These are phyloP conservation scores for Pholiota microspora DNA, from an alignment of 768 basidiomycete species.

Conservation along the genomic window DNA sequence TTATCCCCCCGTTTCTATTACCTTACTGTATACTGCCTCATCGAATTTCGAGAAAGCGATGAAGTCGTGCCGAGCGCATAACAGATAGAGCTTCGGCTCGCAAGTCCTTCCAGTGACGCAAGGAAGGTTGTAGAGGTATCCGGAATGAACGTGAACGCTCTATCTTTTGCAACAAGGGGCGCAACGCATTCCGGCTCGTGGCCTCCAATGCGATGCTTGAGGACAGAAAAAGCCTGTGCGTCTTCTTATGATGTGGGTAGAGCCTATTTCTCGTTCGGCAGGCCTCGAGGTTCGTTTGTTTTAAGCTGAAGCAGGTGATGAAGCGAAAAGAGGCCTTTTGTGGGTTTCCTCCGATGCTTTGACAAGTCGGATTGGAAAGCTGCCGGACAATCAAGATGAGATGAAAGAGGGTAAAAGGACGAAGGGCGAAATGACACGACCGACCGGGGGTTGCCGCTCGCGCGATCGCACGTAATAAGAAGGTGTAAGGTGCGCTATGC, in stretches of 20 bases:
- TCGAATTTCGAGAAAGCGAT: too few species aligned
- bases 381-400: background rate
- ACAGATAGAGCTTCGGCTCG: too few species aligned
- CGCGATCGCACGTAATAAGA: slow-evolving; percentile 36
- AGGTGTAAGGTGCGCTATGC: slow-evolving; percentile 12
- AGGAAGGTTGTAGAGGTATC: too few species aligned
- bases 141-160: too few species aligned
- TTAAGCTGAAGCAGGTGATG: background rate
- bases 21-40: too few species aligned
- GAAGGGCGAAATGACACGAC: background rate
- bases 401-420: background rate
- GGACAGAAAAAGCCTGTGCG: background rate
- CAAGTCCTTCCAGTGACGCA: too few species aligned
- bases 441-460: slow-evolving; percentile 17
- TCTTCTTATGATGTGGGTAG: background rate
- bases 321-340: too few species aligned
- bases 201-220: background rate
- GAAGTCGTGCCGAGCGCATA: too few species aligned
- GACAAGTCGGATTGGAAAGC: background rate
- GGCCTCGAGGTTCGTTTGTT: background rate
- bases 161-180: too few species aligned
- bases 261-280: background rate
- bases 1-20: too few species aligned
- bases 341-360: background rate
- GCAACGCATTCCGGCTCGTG: too few species aligned